Base-by-base conservation (phyloP, 768 basidiomycete species). In the Leccinum uliginosum region DNA sequence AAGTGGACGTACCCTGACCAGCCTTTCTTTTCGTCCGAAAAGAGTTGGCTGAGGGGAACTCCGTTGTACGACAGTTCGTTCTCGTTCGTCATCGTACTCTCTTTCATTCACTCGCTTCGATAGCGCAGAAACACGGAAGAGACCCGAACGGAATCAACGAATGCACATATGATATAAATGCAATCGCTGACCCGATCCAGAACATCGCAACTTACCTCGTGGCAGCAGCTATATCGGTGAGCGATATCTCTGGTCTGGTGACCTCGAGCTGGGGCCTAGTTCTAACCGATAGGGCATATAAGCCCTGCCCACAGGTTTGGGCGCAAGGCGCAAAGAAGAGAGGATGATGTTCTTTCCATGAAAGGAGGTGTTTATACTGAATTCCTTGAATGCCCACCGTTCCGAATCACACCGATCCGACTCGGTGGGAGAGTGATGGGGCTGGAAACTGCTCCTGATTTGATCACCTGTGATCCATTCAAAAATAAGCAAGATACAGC, bases 11-110 rank as follows among this genome's bases (percentile, higher is more conserved):
- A 62, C 61, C 61, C 61, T n/a, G 52, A 34, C 61, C 61, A 62
- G 6, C 60, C 61, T n/a, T 26, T 26, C 50, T 50, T 53, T 50
- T 62, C 60, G 23, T 62, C 60, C 15, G 60, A 56, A 38, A 62
- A 62, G 27, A 55, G 23, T n/a, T 52, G 50, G 24, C 30, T 35
- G 9, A 38, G 43, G 1, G 53, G 50, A 5, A 21, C 24, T 3
- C 49, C 60, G 14, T 58, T 27, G 30, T 34, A 54, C 15, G 53
- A 54, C 6, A 8, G 19, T 54, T 50, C 11, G 47, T n/a, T 51
- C n/a, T 45, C 44, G 6, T 11, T 30, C 12, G 29, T 38, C 38
- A 17, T 49, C 44, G 26, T 38, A n/a, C 17, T n/a, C n/a, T 38
- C 38, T 38, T 17, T 38, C 17, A 38, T 6, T 38, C 17, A 10